phyloP scores from a whole-genome alignment of 805 yeast species.

The Candida loeiensis region DNA sequence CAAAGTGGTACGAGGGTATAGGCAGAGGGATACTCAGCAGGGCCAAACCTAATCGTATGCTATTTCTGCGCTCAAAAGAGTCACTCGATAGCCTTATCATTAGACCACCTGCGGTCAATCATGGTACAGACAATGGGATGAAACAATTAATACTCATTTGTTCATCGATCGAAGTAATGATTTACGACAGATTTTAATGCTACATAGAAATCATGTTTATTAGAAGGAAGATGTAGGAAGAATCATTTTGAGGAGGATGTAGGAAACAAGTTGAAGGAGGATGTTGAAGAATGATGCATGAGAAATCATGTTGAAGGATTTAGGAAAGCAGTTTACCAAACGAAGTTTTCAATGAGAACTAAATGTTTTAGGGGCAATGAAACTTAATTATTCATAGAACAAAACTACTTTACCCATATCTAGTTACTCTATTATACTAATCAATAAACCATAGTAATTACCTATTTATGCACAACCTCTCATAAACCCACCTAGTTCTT shows the following conservation, averaged over 20 bases:
- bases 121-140: background rate
- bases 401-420: background rate
- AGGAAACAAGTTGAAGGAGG: background rate
- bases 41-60: no score
- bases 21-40: no score
- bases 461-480: background rate
- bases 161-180: slow-evolving; percentile 1
- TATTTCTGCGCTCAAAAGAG: no score
- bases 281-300: no score
- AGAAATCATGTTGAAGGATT: background rate
- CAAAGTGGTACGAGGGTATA: no score
- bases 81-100: no score
- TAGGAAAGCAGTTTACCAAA: background rate
- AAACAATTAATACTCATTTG: background rate
- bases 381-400: background rate
- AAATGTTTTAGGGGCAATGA: background rate
- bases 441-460: background rate
- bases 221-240: no score
- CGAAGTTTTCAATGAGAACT: background rate
- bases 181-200: slow-evolving; percentile 2
- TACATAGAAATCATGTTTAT: slow-evolving; percentile 1
- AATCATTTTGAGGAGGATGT: background rate
- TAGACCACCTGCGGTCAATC: no score
- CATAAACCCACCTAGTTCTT: slow-evolving; percentile 22
- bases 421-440: background rate